Base-by-base conservation (phyloP, 495 filamentous ascomycete species). In the Cercophora sp. region DNA sequence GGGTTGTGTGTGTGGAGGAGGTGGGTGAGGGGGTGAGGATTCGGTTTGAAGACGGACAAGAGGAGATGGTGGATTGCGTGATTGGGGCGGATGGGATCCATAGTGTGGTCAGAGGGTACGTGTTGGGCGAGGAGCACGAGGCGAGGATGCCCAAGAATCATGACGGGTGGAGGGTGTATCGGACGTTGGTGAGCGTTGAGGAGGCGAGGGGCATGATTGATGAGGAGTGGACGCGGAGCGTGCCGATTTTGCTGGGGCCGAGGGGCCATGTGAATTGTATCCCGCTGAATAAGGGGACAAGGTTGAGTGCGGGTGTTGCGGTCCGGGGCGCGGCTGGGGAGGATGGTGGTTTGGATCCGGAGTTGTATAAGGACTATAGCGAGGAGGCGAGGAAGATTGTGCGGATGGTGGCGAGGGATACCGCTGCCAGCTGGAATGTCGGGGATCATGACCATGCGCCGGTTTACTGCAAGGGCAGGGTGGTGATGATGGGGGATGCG, bases 401-500 rank as follows among this genome's bases (percentile, higher is more conserved):
- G 10, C 23, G 39, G 11, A 58, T 69, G 57, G 60, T 70, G 2
- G 66, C 69, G 5, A 27, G 24, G 20, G 61, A 68, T 34, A 62
- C 59, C 8, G 67, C 57, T n/a, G 58, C 68, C 3, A 66, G 62
- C 3, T 70, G 66, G 68, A 52, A 51, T 16, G 61, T 63, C 1
- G 62, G 56, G 13, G 79, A 83, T 58, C 79, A 80, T 19, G 71
- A 80, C 27, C 74, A 77, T 16, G 71, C 68, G 5, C 81, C 80
- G 48, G 72, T 70, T 16, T 80, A 74, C 36, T 60, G 69, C 18
- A 67, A 68, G 1, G 68, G 71, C 11, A 67, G 70, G 6, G 72
- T 84, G 8, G 73, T 72, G 8, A 68, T 81, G 43, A 48, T 83
- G 43, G 82, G 82, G 15, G 83, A 85, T 50, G 73, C 79, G 2